Conservation (phyloP, 1,139 yeast species). For the Suhomyces anneliseae region DNA sequence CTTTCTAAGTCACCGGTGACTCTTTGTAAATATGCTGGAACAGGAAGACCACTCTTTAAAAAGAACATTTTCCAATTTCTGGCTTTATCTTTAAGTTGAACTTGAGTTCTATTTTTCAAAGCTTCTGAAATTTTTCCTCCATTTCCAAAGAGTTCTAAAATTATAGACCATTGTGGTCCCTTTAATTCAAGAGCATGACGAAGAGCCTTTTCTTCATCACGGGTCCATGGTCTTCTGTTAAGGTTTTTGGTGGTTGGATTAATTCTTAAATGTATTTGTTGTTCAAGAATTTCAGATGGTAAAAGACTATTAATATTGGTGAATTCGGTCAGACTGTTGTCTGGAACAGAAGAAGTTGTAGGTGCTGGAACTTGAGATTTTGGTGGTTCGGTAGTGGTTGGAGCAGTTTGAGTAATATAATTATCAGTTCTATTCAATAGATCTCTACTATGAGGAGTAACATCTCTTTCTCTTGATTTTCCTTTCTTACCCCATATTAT, state of each 20-base stretch:
- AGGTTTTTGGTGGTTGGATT: constrained; percentile 32
- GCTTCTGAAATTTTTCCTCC: constrained; percentile 87
- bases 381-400: not conserved
- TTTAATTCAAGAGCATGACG: constrained; percentile 75
- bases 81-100: constrained; percentile 93
- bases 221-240: constrained; percentile 76
- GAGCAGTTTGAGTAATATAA: not conserved
- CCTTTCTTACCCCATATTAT: constrained; percentile 70
- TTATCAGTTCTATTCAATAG: constrained; percentile 8
- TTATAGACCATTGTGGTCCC: constrained; percentile 94
- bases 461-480: constrained; percentile 23
- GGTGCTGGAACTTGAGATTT: not conserved
- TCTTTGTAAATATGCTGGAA: constrained; percentile 74
- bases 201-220: constrained; percentile 84
- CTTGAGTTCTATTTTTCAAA: constrained; percentile 81
- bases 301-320: constrained; percentile 32
- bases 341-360: not conserved
- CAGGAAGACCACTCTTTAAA: constrained; percentile 64
- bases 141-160: constrained; percentile 83
- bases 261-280: constrained; percentile 41
- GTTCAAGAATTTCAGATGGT: constrained; percentile 51
- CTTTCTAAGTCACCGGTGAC: constrained; percentile 87
- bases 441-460: constrained; percentile 31
- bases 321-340: constrained; percentile 15
- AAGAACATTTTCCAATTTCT: constrained; percentile 90